Percentiles rank a stretch among this genome's conserved stretches.
Conservation (phyloP, 805 yeast genomes). For the Blastobotrys muscicola region DNA sequence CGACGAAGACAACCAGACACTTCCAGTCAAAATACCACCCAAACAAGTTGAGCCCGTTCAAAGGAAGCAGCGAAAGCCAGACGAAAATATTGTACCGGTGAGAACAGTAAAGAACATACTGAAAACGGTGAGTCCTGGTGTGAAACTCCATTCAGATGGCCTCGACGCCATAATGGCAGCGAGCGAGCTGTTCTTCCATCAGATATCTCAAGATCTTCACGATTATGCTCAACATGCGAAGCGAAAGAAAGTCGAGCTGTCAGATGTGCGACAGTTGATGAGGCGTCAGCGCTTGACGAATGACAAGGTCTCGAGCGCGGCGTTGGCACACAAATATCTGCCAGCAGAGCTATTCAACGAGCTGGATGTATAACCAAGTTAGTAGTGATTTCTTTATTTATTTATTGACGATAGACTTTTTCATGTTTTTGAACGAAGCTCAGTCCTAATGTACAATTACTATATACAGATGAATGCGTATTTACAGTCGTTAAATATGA, state of each 20-base stretch:
- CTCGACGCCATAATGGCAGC: slow-evolving; percentile 18
- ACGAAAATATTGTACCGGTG: slow-evolving; percentile 10
- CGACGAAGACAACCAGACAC: slow-evolving; percentile 5
- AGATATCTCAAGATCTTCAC: slow-evolving; percentile 21
- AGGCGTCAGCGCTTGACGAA: slow-evolving; percentile 25
- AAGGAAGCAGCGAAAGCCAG: no score
- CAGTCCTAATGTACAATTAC: not conserved
- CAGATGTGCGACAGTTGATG: slow-evolving; percentile 22
- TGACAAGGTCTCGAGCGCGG: slow-evolving; percentile 12
- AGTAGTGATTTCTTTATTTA: not conserved
- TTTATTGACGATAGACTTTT: not conserved
- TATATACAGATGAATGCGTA: not conserved
- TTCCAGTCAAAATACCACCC: slow-evolving; percentile 1
- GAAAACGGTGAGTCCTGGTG: slow-evolving; percentile 7
- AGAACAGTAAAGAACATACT: slow-evolving; percentile 10
- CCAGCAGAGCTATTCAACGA: slow-evolving; percentile 24
- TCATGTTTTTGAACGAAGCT: slow-evolving; percentile 1
- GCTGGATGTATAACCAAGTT: not conserved
- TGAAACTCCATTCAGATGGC: slow-evolving; percentile 15
- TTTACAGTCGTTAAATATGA: not conserved
- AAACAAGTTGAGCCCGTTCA: not conserved
- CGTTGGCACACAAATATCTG: slow-evolving; percentile 23
- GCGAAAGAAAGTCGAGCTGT: slow-evolving; percentile 22
- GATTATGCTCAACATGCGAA: slow-evolving; percentile 29
- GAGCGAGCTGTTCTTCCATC: slow-evolving; percentile 25